Evolutionary conservation across 208 protist species (phyloP).

Genomic region (Phytomonas sp.): DNA sequence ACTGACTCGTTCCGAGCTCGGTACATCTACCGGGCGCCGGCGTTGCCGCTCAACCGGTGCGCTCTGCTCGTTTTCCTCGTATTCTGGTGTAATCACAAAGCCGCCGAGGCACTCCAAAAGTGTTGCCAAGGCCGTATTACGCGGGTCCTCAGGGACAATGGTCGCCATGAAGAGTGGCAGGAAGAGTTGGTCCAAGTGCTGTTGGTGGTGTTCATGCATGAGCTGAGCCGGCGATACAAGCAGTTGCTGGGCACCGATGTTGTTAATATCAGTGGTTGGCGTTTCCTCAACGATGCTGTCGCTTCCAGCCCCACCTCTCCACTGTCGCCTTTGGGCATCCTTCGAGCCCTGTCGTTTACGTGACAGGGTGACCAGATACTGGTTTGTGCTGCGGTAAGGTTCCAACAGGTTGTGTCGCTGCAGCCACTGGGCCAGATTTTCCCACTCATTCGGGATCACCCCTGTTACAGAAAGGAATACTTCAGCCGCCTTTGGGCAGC

Average conservation of each 20-base stretch:
- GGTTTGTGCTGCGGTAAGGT: slow-evolving; percentile 78
- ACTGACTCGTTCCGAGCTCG: slow-evolving; percentile 93
- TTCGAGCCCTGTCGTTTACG: slow-evolving; percentile 1
- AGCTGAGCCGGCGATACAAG: slow-evolving; percentile 13
- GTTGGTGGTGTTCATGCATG: slow-evolving; percentile 87
- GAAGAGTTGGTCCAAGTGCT: slow-evolving; percentile 96
- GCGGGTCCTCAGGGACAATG: slow-evolving; percentile 82
- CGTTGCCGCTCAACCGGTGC: slow-evolving; percentile 24
- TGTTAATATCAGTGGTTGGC: not conserved
- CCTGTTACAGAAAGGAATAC: slow-evolving; percentile 75
- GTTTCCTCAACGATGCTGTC: not conserved
- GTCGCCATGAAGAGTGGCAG: slow-evolving; percentile 97
- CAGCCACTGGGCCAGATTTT: slow-evolving; percentile 91
- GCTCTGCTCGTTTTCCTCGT: slow-evolving; percentile 71
- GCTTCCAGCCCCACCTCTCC: not conserved
- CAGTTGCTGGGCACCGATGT: slow-evolving; percentile 10
- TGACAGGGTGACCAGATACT: slow-evolving; percentile 84
- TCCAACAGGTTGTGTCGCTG: slow-evolving; percentile 75
- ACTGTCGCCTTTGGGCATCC: slow-evolving; percentile 12
- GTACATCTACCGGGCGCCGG: slow-evolving; percentile 89
- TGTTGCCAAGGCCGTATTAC: slow-evolving; percentile 84
- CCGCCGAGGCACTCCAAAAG: slow-evolving; percentile 91
- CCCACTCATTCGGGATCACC: slow-evolving; percentile 87
- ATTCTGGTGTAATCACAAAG: slow-evolving; percentile 95
- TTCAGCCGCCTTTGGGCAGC: slow-evolving; percentile 83